Base-by-base conservation (phyloP, 306 rosid species). In the Inga laurina region DNA sequence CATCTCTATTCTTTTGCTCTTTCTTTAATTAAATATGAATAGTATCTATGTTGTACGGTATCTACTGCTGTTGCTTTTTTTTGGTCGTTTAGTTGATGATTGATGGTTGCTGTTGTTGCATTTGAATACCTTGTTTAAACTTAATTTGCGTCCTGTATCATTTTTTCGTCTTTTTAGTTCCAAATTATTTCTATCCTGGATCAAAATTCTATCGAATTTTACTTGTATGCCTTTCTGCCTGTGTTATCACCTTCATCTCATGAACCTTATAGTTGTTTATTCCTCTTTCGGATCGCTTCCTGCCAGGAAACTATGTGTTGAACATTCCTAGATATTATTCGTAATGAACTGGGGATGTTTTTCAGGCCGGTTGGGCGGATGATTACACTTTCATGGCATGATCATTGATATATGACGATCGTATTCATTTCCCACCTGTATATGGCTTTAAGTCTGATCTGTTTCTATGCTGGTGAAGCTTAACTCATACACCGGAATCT, bases 381-480 rank as follows among this genome's bases (percentile, higher is more conserved):
- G 56, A n/a, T 41, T 67, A n/a, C 13, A 39, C 11, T 49, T 74
- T 52, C 64, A 5, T 19, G 27, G 74, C 74, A 19, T 14, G 77
- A 80, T 51, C 68, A 51, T 80, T 21, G 44, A 30, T 67, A 27
- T 48, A 6, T 79, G 74, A 46, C 6, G 16, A 78, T 68, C 18
- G 35, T 43, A 59, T 80, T 72, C 61, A 48, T 37, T 72, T 7
- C 21, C 21, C 2, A 48, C 70, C 27, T 79, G 39, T 67, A 48
- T 57, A 62, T 54, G 34, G 43, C 77, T 8, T 8, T 7, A 52
- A 65, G 64, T 82, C 13, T 76, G 56, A 54, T 77, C 9, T 57
- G 4, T 77, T 56, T 74, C 32, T 80, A 54, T 82, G 77, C 45
- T 78, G 78, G 74, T 85, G 75, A 85, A 83, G 91, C 83, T 90